phyloP scores from a whole-genome alignment of 176 grass and related monocot species.

The Carex pumila region DNA sequence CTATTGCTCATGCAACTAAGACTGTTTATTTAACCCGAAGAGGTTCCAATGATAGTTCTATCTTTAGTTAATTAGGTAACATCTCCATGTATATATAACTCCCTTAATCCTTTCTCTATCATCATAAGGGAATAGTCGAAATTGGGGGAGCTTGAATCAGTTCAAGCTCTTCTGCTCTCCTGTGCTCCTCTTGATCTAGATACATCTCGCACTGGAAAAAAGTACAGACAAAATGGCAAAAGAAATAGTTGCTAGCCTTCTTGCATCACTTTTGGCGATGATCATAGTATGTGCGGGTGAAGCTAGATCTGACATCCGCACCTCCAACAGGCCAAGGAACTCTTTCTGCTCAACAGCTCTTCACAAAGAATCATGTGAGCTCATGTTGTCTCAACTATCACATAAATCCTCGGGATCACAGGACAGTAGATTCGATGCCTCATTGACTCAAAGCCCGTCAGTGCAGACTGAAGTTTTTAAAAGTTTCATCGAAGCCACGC shows the following conservation, averaged over 20 bases:
- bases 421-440: neutral
- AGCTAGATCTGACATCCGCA: constrained; percentile 3
- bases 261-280: neutral
- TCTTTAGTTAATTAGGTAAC: neutral
- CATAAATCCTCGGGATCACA: neutral
- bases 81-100: neutral
- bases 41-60: neutral
- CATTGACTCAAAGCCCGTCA: constrained; percentile 21
- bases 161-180: too few species aligned
- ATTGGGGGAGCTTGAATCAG: neutral
- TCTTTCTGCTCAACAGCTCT: neutral
- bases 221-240: neutral
- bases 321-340: neutral
- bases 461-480: constrained; percentile 37
- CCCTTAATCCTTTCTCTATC: neutral
- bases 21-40: too few species aligned
- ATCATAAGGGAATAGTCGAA: neutral
- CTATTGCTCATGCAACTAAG: neutral
- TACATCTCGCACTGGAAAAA: too few species aligned
- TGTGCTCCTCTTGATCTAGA: too few species aligned
- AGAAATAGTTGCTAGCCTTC: neutral
- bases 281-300: neutral
- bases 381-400: neutral
- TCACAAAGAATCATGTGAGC: neutral
- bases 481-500: constrained; percentile 23